phyloP scores from a whole-genome alignment of 208 protist genomes.

The Leishmania braziliensis region DNA sequence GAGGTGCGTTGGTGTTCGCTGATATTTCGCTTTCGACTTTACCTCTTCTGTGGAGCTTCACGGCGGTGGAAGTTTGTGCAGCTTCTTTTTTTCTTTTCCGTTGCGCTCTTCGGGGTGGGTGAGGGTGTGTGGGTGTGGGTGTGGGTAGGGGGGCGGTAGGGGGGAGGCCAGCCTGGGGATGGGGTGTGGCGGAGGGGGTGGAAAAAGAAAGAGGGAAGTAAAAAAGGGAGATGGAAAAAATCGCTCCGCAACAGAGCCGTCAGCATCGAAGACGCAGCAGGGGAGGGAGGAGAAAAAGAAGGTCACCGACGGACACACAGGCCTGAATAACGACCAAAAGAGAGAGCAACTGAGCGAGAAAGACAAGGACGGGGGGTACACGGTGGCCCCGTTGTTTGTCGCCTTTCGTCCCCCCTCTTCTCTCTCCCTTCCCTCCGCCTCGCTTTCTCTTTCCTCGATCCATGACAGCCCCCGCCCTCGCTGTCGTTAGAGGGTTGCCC shows the following conservation, averaged over 20 bases:
- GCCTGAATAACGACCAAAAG: slow-evolving; percentile 12
- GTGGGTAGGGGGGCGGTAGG: not conserved
- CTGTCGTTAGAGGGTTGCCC: not conserved
- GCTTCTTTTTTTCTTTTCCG: no score
- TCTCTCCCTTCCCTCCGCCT: not conserved
- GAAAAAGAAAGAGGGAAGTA: not conserved
- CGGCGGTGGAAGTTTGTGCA: not conserved
- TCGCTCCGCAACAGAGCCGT: not conserved
- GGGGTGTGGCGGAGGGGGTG: not conserved
- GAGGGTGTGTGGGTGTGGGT: not conserved
- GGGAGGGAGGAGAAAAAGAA: not conserved
- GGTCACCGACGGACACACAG: not conserved
- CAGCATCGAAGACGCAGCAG: not conserved
- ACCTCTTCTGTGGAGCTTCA: not conserved
- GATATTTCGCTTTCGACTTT: not conserved
- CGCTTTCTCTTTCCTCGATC: not conserved
- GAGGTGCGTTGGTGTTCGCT: not conserved
- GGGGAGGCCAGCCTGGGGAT: no score
- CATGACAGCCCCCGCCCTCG: not conserved
- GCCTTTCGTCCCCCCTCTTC: not conserved
- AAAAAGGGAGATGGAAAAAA: not conserved
- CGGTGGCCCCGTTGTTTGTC: not conserved
- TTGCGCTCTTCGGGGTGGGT: no score
- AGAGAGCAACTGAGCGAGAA: not conserved
- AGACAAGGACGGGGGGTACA: not conserved